These are phyloP conservation scores for Xylaria bambusicola DNA, from an alignment of 495 filamentous ascomycete species.

Conservation along the genomic window DNA sequence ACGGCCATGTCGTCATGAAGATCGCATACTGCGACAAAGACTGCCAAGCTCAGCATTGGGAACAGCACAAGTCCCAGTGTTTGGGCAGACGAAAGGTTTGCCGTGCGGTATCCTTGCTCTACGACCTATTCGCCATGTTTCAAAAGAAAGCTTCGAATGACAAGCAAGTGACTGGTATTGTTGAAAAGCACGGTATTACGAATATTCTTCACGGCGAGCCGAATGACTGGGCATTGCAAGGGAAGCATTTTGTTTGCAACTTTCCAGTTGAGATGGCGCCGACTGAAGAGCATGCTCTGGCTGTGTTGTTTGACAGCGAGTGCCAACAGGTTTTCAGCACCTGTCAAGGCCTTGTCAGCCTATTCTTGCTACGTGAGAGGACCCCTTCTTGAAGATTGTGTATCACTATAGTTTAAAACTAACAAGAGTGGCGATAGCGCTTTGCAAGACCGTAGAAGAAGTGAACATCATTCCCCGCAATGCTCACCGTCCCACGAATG, in stretches of 20 bases:
- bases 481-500: constrained; percentile 5
- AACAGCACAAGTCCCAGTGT: constrained; percentile 1
- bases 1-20: constrained; percentile 8
- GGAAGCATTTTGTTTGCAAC: neutral
- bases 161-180: neutral
- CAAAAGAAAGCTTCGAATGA: constrained; percentile 4
- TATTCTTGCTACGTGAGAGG: neutral
- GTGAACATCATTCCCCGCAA: neutral
- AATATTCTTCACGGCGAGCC: neutral
- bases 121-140: constrained; percentile 1
- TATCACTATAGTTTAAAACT: neutral
- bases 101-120: neutral
- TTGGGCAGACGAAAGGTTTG: neutral
- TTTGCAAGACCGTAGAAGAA: constrained; percentile 1
- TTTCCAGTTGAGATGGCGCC: neutral
- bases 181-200: neutral
- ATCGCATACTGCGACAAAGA: constrained; percentile 1
- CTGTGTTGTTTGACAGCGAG: neutral
- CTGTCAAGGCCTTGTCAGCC: neutral
- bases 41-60: constrained; percentile 7
- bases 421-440: neutral
- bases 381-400: neutral
- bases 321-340: neutral
- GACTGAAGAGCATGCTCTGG: constrained; percentile 9
- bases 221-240: neutral